Base-by-base conservation (phyloP, 2,329 filamentous ascomycete genomes). In the Emmonsia crescens region DNA sequence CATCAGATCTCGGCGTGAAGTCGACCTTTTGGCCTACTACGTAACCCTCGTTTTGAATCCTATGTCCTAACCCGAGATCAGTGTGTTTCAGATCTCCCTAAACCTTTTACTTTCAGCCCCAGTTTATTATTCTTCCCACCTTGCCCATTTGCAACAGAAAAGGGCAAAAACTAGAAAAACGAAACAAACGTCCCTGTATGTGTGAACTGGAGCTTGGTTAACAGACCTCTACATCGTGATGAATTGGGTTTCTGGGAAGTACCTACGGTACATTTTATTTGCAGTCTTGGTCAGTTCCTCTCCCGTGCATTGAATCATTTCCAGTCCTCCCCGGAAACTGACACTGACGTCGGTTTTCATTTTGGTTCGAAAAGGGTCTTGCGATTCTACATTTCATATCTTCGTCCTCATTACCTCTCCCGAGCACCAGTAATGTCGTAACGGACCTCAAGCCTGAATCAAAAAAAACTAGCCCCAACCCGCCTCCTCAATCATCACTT, bases 341-440 rank as follows among this genome's bases (percentile, higher is more conserved):
- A 40, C 36, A 24, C 64, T 73, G 60, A 73, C 66, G 52, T 33
- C 52, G 19, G 2, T 57, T 12, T 31, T 46, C 8, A 21, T 12
- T 44, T 57, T 46, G 27, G 19, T 52, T 57, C 31, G 12, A 48
- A 54, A 51, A 82, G 79, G 75, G 84, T 58, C 76, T 93, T 63
- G 80, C 85, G 63, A 80, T 94, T 64, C 82, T 95, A 72, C 91
- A 92, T 78, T 91, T 92, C 77, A 85, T 94, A 70, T 88, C 89
- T 65, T 83, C 79, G 16, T 87, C 78, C 62, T 83, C 79, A 5
- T 60, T 74, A 54, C 71, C 73, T 27, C 56, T 64, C 16, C 64
- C 66, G 10, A 64, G 36, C 24, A 24, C 67, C 63, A 51, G 65
- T 60, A 44, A 65, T 66, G 38, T 66, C 59, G 52, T 62, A 16